Percentiles rank a stretch among this genome's conserved stretches.
These are phyloP conservation scores for Colletotrichum sp. DNA, from an alignment of 2,329 filamentous ascomycete genomes.

Conservation along the genomic window DNA sequence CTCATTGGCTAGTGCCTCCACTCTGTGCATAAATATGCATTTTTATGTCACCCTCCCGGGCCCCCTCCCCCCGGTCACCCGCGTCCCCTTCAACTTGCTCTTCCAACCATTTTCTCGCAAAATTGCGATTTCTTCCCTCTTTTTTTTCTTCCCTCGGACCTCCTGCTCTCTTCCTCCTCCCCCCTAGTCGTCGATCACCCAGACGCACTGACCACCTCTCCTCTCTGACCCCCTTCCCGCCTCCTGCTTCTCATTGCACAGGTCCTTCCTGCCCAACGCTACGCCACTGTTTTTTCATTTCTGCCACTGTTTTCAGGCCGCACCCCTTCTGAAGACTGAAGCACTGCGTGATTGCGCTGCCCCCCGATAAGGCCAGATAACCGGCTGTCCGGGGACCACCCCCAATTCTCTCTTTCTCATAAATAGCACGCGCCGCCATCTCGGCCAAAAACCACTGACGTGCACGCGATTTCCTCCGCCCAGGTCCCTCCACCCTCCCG, in stretches of 20 bases:
- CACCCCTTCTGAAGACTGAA: conserved; percentile 11
- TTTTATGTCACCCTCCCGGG: conserved; percentile 12
- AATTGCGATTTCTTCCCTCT: conserved; percentile 33
- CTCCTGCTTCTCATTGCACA: conserved; percentile 20
- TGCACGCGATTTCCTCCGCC: conserved; percentile 50
- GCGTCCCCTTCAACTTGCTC: conserved; percentile 12
- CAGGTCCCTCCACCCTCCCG: conserved; percentile 34
- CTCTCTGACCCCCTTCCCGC: conserved; percentile 9
- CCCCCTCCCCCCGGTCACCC: not conserved
- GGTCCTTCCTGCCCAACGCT: conserved; percentile 28
- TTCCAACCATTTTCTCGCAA: conserved; percentile 25
- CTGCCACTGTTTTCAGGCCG: conserved; percentile 18
- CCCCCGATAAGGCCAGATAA: conserved; percentile 44
- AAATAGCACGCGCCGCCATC: conserved; percentile 52
- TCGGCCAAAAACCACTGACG: conserved; percentile 47
- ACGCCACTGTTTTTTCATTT: conserved; percentile 39
- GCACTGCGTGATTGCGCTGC: not conserved
- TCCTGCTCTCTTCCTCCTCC: not conserved
- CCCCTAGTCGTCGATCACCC: conserved; percentile 18
- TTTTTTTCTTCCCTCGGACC: conserved; percentile 11
- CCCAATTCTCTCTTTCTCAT: conserved; percentile 41
- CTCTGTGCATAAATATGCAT: conserved; percentile 21
- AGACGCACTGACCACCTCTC: conserved; percentile 21
- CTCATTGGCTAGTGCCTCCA: conserved; percentile 8
- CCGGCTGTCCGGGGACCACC: conserved; percentile 37